Percentiles rank a stretch among this genome's conserved stretches.
Evolutionary conservation across 495 filamentous ascomycete genomes (phyloP).

Genomic region (Xylaria venustula): DNA sequence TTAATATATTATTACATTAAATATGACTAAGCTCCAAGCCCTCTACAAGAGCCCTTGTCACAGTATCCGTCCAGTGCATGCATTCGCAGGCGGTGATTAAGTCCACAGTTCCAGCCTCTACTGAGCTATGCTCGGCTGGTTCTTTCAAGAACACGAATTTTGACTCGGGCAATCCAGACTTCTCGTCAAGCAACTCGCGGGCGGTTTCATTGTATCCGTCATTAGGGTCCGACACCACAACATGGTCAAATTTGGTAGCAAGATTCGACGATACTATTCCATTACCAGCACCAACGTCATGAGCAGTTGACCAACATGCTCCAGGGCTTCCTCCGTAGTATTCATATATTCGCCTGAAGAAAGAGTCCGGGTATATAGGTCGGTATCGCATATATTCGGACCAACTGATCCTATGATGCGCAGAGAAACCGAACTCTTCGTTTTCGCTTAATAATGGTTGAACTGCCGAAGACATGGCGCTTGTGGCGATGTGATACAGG

Average conservation of each 20-base stretch:
- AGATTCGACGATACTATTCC: conserved; percentile 26
- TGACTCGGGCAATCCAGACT: conserved; percentile 15
- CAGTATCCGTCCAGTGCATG: conserved; percentile 16
- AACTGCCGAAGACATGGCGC: no score
- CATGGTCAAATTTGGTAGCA: conserved; percentile 18
- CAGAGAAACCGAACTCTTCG: not conserved
- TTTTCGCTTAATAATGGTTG: not conserved
- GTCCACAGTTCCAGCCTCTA: conserved; percentile 21
- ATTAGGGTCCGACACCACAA: conserved; percentile 30
- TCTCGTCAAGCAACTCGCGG: conserved; percentile 15
- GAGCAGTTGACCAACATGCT: not conserved
- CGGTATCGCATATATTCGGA: not conserved
- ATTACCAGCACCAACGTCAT: conserved; percentile 24
- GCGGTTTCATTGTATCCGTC: conserved; percentile 24
- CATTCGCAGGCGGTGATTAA: conserved; percentile 26
- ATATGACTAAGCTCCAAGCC: no score
- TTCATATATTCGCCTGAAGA: not conserved
- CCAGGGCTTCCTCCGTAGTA: not conserved
- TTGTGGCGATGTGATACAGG: no score
- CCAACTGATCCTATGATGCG: not conserved
- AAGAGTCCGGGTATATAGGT: not conserved
- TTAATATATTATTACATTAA: no score
- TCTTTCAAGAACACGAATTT: conserved; percentile 28
- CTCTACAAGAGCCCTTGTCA: no score
- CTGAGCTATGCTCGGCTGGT: conserved; percentile 22